These are phyloP conservation scores for Orobanche coerulescens DNA, from an alignment of 257 asterid genomes.

Conservation along the genomic window DNA sequence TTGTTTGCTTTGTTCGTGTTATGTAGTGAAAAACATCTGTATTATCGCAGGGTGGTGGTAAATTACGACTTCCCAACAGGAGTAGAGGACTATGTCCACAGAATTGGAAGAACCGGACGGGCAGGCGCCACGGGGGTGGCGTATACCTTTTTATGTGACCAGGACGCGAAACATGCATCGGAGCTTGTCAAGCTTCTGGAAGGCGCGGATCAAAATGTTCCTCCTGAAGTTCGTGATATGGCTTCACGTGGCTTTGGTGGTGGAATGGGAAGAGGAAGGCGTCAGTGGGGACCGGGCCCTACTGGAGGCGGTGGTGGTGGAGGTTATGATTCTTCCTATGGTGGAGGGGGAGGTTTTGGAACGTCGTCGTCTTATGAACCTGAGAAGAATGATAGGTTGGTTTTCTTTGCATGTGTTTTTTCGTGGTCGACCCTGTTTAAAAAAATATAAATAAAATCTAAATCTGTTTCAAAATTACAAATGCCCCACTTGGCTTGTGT, in stretches of 20 bases:
- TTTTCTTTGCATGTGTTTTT: not conserved
- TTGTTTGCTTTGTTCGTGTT: too few species aligned
- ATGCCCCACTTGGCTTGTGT: not conserved
- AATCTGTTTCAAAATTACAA: not conserved
- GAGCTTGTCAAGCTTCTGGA: conserved; percentile 77
- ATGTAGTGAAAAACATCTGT: conserved; percentile 2
- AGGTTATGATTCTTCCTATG: conserved; percentile 41
- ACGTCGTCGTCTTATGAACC: conserved; percentile 29
- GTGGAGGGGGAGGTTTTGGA: conserved; percentile 44
- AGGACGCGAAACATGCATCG: conserved; percentile 68
- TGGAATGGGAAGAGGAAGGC: conserved; percentile 64
- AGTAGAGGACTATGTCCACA: conserved; percentile 88
- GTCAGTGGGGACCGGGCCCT: conserved; percentile 65
- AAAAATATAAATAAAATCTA: not conserved
- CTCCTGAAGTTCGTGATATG: conserved; percentile 62
- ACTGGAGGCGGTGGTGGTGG: conserved; percentile 54
- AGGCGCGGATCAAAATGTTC: conserved; percentile 82
- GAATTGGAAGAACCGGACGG: conserved; percentile 94
- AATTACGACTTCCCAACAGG: conserved; percentile 92
- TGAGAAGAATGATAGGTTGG: conserved; percentile 47
- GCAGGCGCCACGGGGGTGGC: conserved; percentile 95
- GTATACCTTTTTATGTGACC: conserved; percentile 59
- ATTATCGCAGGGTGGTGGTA: conserved; percentile 65
- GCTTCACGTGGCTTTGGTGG: conserved; percentile 76
- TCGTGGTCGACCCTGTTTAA: not conserved